Conservation (phyloP, 2,329 filamentous ascomycete species). For the Purpureocillium lavendulum region DNA sequence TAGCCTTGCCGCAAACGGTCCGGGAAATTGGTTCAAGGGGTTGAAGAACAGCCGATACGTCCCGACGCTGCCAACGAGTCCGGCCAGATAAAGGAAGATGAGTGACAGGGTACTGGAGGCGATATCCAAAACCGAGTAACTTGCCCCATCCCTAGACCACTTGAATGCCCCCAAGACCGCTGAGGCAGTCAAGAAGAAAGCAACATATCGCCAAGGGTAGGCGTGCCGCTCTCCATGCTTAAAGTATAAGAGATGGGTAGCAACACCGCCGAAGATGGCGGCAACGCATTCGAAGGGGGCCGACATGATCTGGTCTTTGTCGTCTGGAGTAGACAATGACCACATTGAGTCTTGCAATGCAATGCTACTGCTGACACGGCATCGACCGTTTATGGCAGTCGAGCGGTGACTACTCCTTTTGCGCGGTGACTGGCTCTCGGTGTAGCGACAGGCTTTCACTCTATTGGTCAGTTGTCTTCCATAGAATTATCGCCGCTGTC, state of each 20-base stretch:
- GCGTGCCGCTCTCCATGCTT: conserved; percentile 2
- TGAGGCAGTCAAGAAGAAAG: not conserved
- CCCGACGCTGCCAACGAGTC: not conserved
- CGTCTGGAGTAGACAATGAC: no score
- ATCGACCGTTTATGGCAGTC: no score
- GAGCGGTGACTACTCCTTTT: no score
- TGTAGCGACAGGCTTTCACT: no score
- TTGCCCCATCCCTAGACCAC: not conserved
- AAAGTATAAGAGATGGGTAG: conserved; percentile 1
- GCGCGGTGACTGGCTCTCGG: no score
- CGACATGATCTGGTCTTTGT: not conserved
- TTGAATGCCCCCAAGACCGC: not conserved
- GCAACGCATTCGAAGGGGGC: not conserved
- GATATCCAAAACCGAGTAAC: not conserved
- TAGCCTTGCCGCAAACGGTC: conserved; percentile 1
- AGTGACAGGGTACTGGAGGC: not conserved
- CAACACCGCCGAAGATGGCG: not conserved
- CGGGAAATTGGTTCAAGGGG: conserved; percentile 1
- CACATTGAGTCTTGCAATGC: no score
- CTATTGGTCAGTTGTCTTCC: no score
- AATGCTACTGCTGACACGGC: no score
- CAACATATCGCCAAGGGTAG: conserved; percentile 1
- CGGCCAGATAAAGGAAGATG: not conserved
- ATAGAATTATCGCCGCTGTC: no score
- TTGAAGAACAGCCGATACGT: conserved; percentile 4